Conservation (phyloP, 2,329 filamentous ascomycete genomes). For the Pseudogymnoascus sp. region DNA sequence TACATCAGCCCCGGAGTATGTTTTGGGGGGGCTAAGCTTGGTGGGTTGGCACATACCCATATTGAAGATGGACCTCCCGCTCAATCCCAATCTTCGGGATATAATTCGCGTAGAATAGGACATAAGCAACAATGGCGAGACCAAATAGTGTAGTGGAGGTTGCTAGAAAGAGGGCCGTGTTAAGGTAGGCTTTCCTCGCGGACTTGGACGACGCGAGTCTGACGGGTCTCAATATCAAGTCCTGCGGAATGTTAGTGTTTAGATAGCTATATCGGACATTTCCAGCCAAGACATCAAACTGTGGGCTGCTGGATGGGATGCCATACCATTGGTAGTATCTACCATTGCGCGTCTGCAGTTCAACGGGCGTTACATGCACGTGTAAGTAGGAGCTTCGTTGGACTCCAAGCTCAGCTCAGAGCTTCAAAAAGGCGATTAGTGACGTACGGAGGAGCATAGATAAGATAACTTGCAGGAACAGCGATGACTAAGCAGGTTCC, state of each 20-base stretch:
- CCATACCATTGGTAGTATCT: background rate
- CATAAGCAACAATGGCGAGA: conserved; percentile 54
- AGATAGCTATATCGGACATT: background rate
- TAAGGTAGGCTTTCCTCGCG: conserved; percentile 58
- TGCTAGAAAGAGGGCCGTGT: conserved; percentile 34
- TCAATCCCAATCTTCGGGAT: conserved; percentile 59
- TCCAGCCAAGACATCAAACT: background rate
- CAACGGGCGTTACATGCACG: background rate
- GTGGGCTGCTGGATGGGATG: background rate
- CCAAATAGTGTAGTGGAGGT: conserved; percentile 49
- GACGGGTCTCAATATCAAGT: conserved; percentile 45
- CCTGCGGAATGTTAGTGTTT: conserved; percentile 32
- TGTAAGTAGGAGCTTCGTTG: background rate
- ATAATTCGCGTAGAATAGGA: conserved; percentile 61
- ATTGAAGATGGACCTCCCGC: conserved; percentile 59
- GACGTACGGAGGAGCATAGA: background rate
- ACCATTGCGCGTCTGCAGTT: background rate
- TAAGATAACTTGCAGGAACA: background rate
- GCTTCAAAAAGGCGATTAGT: conserved; percentile 1
- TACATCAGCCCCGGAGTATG: conserved; percentile 2
- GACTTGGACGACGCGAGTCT: conserved; percentile 51
- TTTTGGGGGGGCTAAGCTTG: background rate
- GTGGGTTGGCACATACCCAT: conserved; percentile 39
- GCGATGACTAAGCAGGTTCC: background rate
- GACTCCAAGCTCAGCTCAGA: conserved; percentile 4